Evolutionary conservation across 768 basidiomycete species (phyloP), one percentile per base, ranked within the genome.

Genomic region (Rhodotorula paludigena): DNA sequence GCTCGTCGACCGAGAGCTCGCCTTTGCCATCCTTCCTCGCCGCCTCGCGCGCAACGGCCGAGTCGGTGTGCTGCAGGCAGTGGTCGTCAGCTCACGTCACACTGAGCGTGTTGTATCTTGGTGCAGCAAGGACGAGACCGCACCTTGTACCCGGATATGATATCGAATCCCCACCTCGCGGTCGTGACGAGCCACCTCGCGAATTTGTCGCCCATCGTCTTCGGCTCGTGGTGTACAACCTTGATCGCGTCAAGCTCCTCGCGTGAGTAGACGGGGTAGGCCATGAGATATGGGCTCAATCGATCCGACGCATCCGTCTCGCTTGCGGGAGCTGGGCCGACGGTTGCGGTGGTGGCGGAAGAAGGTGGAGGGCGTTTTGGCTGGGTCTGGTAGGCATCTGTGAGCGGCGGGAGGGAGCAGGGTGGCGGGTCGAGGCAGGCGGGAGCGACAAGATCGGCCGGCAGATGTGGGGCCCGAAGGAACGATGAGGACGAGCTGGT

Each of bases 211-310:
- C 84, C 79, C 2, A 88, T 38, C 0, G 85, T 87, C 73, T 83
- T 83, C 15, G 87, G 81, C 25, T 86, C 82, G 45, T 81, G 82
- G 67, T 87, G 86, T 23, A 93, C 81, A 39, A 97, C 84, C 59
- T 80, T 64, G 64, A 82, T 78, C 11, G 28, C 87, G 60, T 74
- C 60, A 52, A 75, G 28, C 42, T 74, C 70, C 10, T 85, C 84
- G 25, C 80, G 77, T 11, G 88, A 85, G 77, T 97, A 97, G 3
- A 94, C 92, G 0, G 93, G 93, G 76, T 94, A 90, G 76, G 92
- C 90, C 3, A 96, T 80, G 18, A 94, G 90, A 90, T 92, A 96
- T 15, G 73, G 60, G 18, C 72, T 51, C 20, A 75, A 74, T n/a
- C n/a, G 45, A 28, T 71, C 60, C 45, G 78, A 73, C n/a, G 71